A percentile compares a stretch with the other conserved stretches of the same genome.
Evolutionary conservation across 495 filamentous ascomycete species (phyloP).

Genomic region (Hypoxylon subgilvum): DNA sequence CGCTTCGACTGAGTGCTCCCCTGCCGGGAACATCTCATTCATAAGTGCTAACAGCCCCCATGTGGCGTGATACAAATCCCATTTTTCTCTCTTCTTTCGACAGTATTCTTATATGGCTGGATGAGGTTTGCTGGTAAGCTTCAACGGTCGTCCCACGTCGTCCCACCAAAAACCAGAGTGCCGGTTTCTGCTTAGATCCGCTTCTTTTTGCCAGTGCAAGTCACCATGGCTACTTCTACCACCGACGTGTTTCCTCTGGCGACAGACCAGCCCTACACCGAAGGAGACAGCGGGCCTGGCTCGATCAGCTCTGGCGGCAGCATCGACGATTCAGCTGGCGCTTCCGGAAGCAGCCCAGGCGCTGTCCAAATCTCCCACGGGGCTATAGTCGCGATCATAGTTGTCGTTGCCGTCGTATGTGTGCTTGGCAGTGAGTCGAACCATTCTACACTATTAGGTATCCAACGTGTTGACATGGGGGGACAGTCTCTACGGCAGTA

Average conservation of each 20-base stretch:
- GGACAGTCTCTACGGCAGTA: conserved; percentile 52
- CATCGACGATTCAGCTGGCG: conserved; percentile 58
- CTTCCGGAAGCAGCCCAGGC: conserved; percentile 57
- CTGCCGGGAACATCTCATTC: conserved; percentile 14
- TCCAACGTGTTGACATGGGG: conserved; percentile 25
- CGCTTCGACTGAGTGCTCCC: conserved; percentile 17
- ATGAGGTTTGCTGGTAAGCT: conserved; percentile 31
- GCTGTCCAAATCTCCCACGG: conserved; percentile 61
- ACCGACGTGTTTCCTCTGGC: conserved; percentile 40
- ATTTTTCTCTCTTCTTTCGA: conserved; percentile 16
- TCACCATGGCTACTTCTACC: conserved; percentile 31
- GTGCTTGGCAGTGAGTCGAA: conserved; percentile 60
- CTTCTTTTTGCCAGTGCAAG: conserved; percentile 27
- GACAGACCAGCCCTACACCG: conserved; percentile 43
- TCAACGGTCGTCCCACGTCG: conserved; percentile 34
- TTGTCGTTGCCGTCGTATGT: conserved; percentile 63
- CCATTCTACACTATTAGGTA: no score
- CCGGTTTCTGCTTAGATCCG: conserved; percentile 17
- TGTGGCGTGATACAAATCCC: conserved; percentile 38
- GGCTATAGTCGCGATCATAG: conserved; percentile 66
- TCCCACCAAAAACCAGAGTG: conserved; percentile 28
- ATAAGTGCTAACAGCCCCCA: conserved; percentile 32
- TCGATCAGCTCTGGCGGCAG: conserved; percentile 35
- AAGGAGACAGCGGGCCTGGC: conserved; percentile 32
- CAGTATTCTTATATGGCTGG: conserved; percentile 25